A percentile compares a stretch with the other conserved stretches of the same genome.
These are phyloP conservation scores for Eucalyptus sp. DNA, from an alignment of 345 rosid species.

Conservation along the genomic window DNA sequence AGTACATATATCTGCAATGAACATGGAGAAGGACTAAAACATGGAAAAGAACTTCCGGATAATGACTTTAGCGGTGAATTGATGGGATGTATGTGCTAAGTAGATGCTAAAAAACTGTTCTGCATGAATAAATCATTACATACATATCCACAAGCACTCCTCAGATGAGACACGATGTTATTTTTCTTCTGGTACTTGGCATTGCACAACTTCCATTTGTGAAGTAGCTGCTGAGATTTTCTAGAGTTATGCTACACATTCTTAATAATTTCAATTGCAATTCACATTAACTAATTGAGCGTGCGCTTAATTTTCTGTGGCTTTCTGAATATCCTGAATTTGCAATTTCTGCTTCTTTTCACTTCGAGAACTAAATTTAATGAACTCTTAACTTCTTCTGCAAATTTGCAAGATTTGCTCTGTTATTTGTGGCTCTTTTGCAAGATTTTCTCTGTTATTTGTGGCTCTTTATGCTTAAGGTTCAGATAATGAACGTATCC, in stretches of 20 bases:
- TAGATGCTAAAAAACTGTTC: neutral
- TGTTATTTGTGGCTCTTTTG: neutral
- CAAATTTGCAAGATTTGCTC: neutral
- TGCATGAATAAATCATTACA: neutral
- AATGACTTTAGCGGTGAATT: neutral
- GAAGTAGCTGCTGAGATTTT: neutral
- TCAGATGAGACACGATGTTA: neutral
- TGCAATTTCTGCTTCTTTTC: neutral
- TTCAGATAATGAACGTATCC: neutral
- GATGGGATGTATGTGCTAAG: neutral
- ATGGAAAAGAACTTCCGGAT: neutral
- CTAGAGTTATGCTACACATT: neutral
- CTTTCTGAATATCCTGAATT: neutral
- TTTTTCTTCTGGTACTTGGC: neutral
- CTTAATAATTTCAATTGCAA: neutral
- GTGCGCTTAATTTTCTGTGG: neutral
- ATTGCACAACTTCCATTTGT: neutral
- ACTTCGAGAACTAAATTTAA: neutral
- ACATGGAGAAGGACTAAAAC: neutral
- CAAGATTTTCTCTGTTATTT: neutral
- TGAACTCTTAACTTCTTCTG: neutral
- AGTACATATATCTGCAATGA: neutral
- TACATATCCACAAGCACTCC: neutral
- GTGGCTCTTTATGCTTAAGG: neutral
- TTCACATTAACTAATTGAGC: neutral